Conservation (phyloP, 371 early-diverging fungal genomes). For the Haplosporangium sp. region DNA sequence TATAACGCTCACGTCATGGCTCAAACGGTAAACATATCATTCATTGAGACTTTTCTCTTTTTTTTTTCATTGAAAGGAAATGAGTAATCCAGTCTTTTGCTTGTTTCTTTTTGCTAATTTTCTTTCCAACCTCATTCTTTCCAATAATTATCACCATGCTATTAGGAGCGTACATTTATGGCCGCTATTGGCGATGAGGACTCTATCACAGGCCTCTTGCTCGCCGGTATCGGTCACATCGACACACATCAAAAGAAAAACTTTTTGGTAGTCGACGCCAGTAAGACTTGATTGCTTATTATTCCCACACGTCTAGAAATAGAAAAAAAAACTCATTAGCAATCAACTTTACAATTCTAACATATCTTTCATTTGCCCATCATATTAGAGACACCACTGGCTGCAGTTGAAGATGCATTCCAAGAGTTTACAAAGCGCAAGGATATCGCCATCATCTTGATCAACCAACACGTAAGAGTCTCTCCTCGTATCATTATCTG, state of each 20-base stretch:
- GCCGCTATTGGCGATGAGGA: constrained; percentile 99
- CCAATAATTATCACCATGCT: background rate
- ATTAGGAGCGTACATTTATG: constrained; percentile 88
- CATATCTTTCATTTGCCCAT: background rate
- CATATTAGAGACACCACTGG: constrained; percentile 86
- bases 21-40: constrained; percentile 29
- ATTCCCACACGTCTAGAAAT: constrained; percentile 3
- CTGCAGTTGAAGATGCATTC: constrained; percentile 92
- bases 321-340: background rate
- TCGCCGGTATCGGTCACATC: constrained; percentile 97
- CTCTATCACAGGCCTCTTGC: constrained; percentile 96
- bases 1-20: constrained; percentile 27
- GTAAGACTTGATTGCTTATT: constrained; percentile 62
- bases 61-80: background rate
- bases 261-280: constrained; percentile 95
- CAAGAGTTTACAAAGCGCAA: constrained; percentile 88
- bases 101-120: background rate
- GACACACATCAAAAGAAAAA: constrained; percentile 87
- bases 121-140: background rate
- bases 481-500: background rate
- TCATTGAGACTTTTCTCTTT: background rate
- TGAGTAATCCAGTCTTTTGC: background rate
- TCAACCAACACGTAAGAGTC: constrained; percentile 91
- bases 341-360: background rate
- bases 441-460: constrained; percentile 97